Conservation (phyloP, 2,329 filamentous ascomycete species). For the Trichocomaceae sp. region DNA sequence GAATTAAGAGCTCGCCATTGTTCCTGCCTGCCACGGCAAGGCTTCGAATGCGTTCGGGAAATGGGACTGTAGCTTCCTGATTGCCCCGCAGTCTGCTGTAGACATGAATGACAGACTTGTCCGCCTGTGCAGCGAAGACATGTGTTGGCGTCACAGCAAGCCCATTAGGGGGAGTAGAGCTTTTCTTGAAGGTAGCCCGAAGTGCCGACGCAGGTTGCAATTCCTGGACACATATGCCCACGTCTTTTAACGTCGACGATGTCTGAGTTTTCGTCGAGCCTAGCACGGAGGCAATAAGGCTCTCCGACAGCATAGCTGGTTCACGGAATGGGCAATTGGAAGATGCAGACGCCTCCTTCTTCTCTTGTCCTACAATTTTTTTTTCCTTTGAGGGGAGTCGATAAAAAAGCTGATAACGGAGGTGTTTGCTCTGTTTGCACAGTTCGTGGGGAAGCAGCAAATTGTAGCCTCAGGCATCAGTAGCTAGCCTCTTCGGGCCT, state of each 20-base stretch:
- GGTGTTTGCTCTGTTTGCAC: slow-evolving; percentile 31
- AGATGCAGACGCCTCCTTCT: not conserved
- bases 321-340: not conserved
- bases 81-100: slow-evolving; percentile 78
- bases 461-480: not conserved
- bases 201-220: slow-evolving; percentile 71
- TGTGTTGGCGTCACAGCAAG: slow-evolving; percentile 75
- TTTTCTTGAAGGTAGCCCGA: slow-evolving; percentile 82
- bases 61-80: slow-evolving; percentile 81
- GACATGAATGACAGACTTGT: slow-evolving; percentile 88
- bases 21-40: slow-evolving; percentile 63
- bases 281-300: slow-evolving; percentile 41
- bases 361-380: slow-evolving; percentile 13
- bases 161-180: slow-evolving; percentile 69
- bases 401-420: slow-evolving; percentile 12
- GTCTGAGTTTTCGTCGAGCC: slow-evolving; percentile 37
- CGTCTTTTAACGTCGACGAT: slow-evolving; percentile 59
- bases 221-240: slow-evolving; percentile 79
- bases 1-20: slow-evolving; percentile 55
- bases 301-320: slow-evolving; percentile 44
- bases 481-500: not conserved
- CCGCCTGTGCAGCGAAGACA: slow-evolving; percentile 83
- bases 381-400: not conserved
- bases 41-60: slow-evolving; percentile 78
- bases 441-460: not conserved